Evolutionary conservation across 768 basidiomycete genomes (phyloP).

Genomic region (Mycena pura): DNA sequence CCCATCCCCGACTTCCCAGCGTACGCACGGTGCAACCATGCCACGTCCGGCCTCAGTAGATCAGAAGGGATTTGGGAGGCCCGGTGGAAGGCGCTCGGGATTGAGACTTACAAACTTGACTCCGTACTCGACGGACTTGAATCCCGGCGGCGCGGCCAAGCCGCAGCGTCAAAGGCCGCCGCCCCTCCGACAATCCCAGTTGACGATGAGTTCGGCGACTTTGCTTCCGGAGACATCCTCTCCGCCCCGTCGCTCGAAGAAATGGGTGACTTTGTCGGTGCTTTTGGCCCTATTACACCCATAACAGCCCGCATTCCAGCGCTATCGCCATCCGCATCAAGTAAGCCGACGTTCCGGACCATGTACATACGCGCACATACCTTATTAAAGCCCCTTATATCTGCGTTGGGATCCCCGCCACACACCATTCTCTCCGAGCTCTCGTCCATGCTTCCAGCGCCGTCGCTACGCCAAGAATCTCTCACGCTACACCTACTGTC

Average conservation of each 20-base stretch:
- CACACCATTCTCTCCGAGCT: constrained; percentile 72
- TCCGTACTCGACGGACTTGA: constrained; percentile 68
- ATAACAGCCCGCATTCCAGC: constrained; percentile 13
- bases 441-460: constrained; percentile 47
- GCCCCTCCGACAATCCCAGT: constrained; percentile 69
- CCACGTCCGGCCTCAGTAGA: constrained; percentile 65
- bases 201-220: constrained; percentile 92
- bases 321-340: constrained; percentile 35
- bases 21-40: constrained; percentile 71
- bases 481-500: constrained; percentile 75
- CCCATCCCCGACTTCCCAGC: constrained; percentile 83
- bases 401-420: constrained; percentile 65
- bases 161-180: constrained; percentile 44
- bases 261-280: constrained; percentile 56
- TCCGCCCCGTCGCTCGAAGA: constrained; percentile 43
- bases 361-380: constrained; percentile 72
- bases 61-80: constrained; percentile 82
- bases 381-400: constrained; percentile 65
- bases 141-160: constrained; percentile 46
- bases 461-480: constrained; percentile 62
- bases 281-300: constrained; percentile 33
- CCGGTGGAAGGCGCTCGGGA: constrained; percentile 68
- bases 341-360: constrained; percentile 52
- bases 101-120: constrained; percentile 51
- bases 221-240: constrained; percentile 57